Evolutionary conservation across 495 filamentous ascomycete genomes (phyloP), one percentile per base, ranked within the genome.

Genomic region (Pyronema domesticum): DNA sequence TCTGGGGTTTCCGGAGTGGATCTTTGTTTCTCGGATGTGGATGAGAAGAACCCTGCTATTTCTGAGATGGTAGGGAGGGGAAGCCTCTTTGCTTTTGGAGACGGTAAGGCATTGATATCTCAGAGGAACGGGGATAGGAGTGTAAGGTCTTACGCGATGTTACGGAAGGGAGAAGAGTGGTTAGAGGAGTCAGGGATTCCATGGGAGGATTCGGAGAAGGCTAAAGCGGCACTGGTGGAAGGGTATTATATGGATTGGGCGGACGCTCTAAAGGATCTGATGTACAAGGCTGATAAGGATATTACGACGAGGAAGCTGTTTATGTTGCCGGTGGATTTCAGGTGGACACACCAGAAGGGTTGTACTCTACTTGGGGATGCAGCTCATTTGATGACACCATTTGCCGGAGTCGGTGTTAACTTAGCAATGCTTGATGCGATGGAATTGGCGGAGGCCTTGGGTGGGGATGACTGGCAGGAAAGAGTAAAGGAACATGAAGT

Each of bases 341-440:
- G 55, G 3, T 81, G 77, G 76, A 61, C 70, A 52, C 63, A 69
- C 13, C 55, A 60, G 0, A 53, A 65, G 0, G 70, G 72, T 8
- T 65, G 75, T 7, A 77, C 78, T 3, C 60, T 81, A 7, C 67
- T 80, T 19, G 79, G 79, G 3, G 79, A 81, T 64, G 75, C 79
- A 4, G 79, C 79, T 5, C 77, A 82, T 58, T 55, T 80, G 6
- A 79, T 79, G 77, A 74, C 72, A 2, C 77, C 77, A 0, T 79
- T 75, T 58, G 74, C 73, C 0, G 79, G 79, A 6, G 74, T 74
- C 8, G 79, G 79, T 1, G 76, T 80, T 14, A 80, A 82, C 52
- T 57, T 74, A 2, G 78, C 75, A 0, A 71, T 82, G 65, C 64
- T 69, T 47, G 79, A 83, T 59, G 74, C 79, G 4, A 58, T 79